Evolutionary conservation across 2,329 filamentous ascomycete genomes (phyloP), one percentile per base, ranked within the genome.

Genomic region (Beauveria sp.): DNA sequence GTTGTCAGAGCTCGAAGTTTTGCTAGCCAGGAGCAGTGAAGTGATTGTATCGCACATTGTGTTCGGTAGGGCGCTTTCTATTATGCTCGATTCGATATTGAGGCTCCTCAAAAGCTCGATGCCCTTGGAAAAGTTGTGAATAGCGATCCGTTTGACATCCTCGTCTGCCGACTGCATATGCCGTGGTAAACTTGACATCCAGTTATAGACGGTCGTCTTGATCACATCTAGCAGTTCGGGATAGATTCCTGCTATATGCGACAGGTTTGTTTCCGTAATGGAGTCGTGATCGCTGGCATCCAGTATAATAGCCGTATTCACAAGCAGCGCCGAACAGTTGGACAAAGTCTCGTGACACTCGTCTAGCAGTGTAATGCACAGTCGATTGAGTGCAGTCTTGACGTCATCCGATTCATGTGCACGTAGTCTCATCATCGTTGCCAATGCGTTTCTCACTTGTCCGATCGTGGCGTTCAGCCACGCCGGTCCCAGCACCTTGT

Each of bases 141-240:
- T 82, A 2, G 87, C 86, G 60, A 83, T 81, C 64, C 86, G 81
- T 71, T 96, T 96, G 30, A 82, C 78, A n/a, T 80, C 80, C 66
- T 96, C 91, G 67, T 98, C 92, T 66, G 86, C 88, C 9, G 86
- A 85, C 71, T 93, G 91, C 86, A 97, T 93, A 16, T 91, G 75
- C 18, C 92, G 84, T 5, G 93, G 88, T 20, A 99, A 81, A 46
- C 90, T 87, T 2, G 85, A 84, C 26, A 93, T 82, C 92, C 93
- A 97, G 58, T 86, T 86, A 71, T 93, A 89, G 1, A 96, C 79
- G 1, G 84, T 88, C 30, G 81, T 82, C 67, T 90, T 90, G 28
- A 93, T 77, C 3, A 83, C 76, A 24, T 89, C 85, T 3, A 81
- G 76, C 2, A 93, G 78, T 54, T 82, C 77, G 1, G 81, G 74